These are phyloP conservation scores for Azolla pinnata DNA, from an alignment of 75 land plant genomes.

Conservation along the genomic window DNA sequence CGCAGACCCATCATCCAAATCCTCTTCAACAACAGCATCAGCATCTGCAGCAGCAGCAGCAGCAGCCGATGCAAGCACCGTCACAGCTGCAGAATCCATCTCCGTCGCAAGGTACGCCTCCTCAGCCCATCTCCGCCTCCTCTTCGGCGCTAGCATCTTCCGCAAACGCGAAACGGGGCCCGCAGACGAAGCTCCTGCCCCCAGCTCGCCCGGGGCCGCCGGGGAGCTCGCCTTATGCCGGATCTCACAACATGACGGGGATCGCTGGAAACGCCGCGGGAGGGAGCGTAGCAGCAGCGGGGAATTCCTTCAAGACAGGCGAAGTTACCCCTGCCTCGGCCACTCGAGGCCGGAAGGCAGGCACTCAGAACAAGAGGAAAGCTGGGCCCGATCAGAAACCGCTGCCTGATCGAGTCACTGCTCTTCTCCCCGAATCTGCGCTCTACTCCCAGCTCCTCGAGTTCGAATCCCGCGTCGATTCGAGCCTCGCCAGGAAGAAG, in stretches of 20 bases:
- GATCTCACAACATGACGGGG: background rate
- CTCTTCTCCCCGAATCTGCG: constrained; percentile 90
- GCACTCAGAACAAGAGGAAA: constrained; percentile 79
- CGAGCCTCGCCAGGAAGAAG: constrained; percentile 77
- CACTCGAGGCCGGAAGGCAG: constrained; percentile 69
- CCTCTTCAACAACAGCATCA: background rate
- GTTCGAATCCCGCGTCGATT: constrained; percentile 88
- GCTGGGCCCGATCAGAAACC: constrained; percentile 71
- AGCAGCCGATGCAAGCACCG: background rate
- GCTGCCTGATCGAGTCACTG: constrained; percentile 78
- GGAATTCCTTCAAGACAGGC: constrained; percentile 36
- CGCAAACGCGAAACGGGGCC: constrained; percentile 25
- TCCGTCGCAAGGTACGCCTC: constrained; percentile 6
- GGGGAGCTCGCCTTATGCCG: constrained; percentile 4
- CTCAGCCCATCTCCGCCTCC: constrained; percentile 5
- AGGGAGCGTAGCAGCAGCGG: constrained; percentile 13
- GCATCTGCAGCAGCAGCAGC: background rate
- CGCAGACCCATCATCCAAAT: background rate
- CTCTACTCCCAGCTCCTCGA: constrained; percentile 89
- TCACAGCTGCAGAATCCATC: background rate
- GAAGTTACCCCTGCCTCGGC: constrained; percentile 71
- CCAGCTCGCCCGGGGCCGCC: constrained; percentile 16
- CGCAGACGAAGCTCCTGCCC: constrained; percentile 35
- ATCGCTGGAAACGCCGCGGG: constrained; percentile 2
- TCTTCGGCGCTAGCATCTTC: background rate